Conservation (phyloP, 768 basidiomycete species). For the Mycena epipterygia region DNA sequence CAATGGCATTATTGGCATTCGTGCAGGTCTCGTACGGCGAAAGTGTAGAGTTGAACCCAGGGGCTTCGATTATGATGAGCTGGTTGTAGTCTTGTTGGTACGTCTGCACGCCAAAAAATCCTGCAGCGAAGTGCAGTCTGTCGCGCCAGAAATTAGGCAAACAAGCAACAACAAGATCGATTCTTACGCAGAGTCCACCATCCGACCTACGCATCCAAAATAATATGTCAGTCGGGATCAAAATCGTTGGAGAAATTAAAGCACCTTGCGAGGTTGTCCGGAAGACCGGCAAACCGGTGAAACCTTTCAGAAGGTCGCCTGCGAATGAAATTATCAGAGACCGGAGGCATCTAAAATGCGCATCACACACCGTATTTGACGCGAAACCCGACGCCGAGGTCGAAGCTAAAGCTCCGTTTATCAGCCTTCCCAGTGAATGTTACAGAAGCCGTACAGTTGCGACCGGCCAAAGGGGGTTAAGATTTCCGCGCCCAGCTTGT, state of each 20-base stretch:
- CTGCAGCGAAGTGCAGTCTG: constrained; percentile 64
- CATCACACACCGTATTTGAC: constrained; percentile 72
- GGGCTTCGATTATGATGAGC: constrained; percentile 68
- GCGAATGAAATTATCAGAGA: not conserved
- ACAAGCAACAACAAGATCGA: not conserved
- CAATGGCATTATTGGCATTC: constrained; percentile 63
- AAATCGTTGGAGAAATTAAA: not conserved
- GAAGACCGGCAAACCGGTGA: constrained; percentile 68
- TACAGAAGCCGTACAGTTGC: constrained; percentile 65
- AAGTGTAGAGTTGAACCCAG: constrained; percentile 71
- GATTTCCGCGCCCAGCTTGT: constrained; percentile 82
- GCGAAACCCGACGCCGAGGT: constrained; percentile 68
- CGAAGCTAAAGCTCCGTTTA: constrained; percentile 52
- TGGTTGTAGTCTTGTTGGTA: constrained; percentile 69
- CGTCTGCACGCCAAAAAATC: constrained; percentile 70
- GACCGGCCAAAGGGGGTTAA: constrained; percentile 83
- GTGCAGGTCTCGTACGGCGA: constrained; percentile 77
- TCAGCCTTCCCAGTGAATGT: no score
- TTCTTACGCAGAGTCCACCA: constrained; percentile 62
- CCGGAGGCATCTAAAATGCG: constrained; percentile 37
- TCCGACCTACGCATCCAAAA: constrained; percentile 62
- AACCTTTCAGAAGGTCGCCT: constrained; percentile 56
- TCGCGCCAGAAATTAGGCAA: not conserved
- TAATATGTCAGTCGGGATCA: not conserved
- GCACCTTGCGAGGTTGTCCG: constrained; percentile 70